Conservation (phyloP, 805 yeast genomes). For the Cyberlindnera sargentensis region DNA sequence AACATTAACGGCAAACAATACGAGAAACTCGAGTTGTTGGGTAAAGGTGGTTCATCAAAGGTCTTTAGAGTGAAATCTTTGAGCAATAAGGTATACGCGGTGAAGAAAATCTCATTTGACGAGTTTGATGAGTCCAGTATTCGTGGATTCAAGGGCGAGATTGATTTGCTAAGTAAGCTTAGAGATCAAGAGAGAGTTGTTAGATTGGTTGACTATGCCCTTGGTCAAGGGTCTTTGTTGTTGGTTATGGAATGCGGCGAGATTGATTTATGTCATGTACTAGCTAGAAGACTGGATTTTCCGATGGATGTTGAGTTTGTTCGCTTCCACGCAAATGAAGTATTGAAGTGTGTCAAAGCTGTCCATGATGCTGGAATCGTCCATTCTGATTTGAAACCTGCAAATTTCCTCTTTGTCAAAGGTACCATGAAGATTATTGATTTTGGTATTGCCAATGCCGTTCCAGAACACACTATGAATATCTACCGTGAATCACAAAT, state of each 20-base stretch:
- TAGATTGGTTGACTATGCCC: slow-evolving; percentile 63
- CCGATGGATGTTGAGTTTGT: slow-evolving; percentile 70
- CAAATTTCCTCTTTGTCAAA: slow-evolving; percentile 69
- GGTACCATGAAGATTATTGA: slow-evolving; percentile 86
- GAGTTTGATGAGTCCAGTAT: slow-evolving; percentile 73
- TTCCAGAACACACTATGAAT: slow-evolving; percentile 87
- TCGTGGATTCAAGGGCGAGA: slow-evolving; percentile 83
- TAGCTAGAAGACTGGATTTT: slow-evolving; percentile 44
- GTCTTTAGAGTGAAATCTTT: slow-evolving; percentile 71
- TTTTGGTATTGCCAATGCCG: slow-evolving; percentile 93
- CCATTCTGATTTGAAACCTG: slow-evolving; percentile 71
- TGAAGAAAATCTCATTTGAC: slow-evolving; percentile 75
- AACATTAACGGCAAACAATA: slow-evolving; percentile 56
- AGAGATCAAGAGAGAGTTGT: slow-evolving; percentile 67
- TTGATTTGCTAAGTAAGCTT: slow-evolving; percentile 60
- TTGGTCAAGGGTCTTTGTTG: slow-evolving; percentile 54
- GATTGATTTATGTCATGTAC: slow-evolving; percentile 76
- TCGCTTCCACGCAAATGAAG: slow-evolving; percentile 69
- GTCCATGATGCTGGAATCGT: slow-evolving; percentile 87
- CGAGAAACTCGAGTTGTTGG: slow-evolving; percentile 70
- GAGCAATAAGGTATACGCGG: slow-evolving; percentile 59
- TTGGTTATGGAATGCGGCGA: slow-evolving; percentile 96
- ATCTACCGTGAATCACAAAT: slow-evolving; percentile 84
- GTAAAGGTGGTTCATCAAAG: slow-evolving; percentile 89
- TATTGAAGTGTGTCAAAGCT: slow-evolving; percentile 74